Evolutionary conservation across 495 filamentous ascomycete species (phyloP), one percentile per base, ranked within the genome.

Genomic region (Bombardia bombarda): DNA sequence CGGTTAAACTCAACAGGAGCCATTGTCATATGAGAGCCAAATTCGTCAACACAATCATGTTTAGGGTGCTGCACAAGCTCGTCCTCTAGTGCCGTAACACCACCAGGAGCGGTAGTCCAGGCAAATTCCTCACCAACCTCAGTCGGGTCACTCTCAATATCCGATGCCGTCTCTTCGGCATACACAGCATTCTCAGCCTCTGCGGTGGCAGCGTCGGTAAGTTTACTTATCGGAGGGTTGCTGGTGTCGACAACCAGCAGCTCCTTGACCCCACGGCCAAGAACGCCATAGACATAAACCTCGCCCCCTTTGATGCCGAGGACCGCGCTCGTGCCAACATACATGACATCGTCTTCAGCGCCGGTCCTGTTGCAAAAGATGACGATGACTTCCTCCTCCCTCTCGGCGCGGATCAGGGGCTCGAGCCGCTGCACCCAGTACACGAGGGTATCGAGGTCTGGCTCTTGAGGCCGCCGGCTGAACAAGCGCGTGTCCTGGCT

Each of bases 391-490:
- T 86, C 83, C 7, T 73, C 68, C 3, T 73, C 66, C 17, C 66
- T 69, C 18, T 72, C 66, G 33, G 73, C 68, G 31, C 65, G 63
- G 10, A 90, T 68, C 1, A 96, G 55, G 2, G 90, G 90, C 54
- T 80, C 75, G 31, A 96, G 69, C 32, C 90, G 70, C 49, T 81
- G 78, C n/a, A 93, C 65, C 92, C 92, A 98, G 63, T 95, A 98
- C 18, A 77, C 77, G 43, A 95, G 70, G 0, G 87, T 93, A 40
- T 86, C 78, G 56, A 85, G 62, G 47, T 95, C 88, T 7, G 88
- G 84, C 47, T 82, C 69, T 42, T 68, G 36, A 22, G 61, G 64
- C 58, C 51, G 46, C 61, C 52, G 48, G 39, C 62, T 47, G 52
- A 61, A 66, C 33, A 62, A n/a, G 70, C 57, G 31, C 61, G 72